Evolutionary conservation across 1,284 basidiomycete genomes (phyloP), one percentile per base, ranked within the genome.

Genomic region (Athelia sp.): DNA sequence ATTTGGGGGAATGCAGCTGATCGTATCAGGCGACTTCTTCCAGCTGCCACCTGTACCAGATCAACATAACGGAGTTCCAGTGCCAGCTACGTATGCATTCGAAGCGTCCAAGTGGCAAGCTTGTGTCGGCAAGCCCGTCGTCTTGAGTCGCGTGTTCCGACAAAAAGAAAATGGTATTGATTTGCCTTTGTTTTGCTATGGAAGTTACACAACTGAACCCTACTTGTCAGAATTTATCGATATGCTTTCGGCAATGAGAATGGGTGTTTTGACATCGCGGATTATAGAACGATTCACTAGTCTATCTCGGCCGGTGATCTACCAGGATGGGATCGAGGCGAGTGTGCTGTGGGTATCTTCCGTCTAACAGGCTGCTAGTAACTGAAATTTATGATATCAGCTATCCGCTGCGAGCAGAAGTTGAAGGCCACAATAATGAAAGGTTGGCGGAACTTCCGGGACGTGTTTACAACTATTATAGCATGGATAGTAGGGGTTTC

Each of bases 21-120:
- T 95, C 54, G 76, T 97, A 13, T 95, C 93, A 1, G 95, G 95
- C 21, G 95, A 99, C 64, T 99, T 98, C 69, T 97, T 93, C 69
- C 95, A 99, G 66, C 74, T 99, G 6, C 97, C 97, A 1, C 96
- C 97, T 0, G 93, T 99, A 0, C 70, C 69, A 3, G 79, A 75
- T 29, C 59, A 61, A 50, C 60, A 62, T 3, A 63, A 63, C 3
- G 55, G 58, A 0, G 53, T 54, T 44, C 36, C 36, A 8, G n/a
- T 40, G 36, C 36, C 36, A 4, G 64, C 76, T 1, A 76, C 70
- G 54, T 98, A 97, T 64, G 88, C 90, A 3, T 99, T 99, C 62
- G 93, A 99, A 60, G 92, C 93, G 6, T 70, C 81, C 26, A 76
- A 78, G 19, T 99, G 97, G 97, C 70, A 72, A 15, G 68, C 78